Evolutionary conservation across 2,329 filamentous ascomycete species (phyloP), one percentile per base, ranked within the genome.

Genomic region (Gnomoniopsis sp.): DNA sequence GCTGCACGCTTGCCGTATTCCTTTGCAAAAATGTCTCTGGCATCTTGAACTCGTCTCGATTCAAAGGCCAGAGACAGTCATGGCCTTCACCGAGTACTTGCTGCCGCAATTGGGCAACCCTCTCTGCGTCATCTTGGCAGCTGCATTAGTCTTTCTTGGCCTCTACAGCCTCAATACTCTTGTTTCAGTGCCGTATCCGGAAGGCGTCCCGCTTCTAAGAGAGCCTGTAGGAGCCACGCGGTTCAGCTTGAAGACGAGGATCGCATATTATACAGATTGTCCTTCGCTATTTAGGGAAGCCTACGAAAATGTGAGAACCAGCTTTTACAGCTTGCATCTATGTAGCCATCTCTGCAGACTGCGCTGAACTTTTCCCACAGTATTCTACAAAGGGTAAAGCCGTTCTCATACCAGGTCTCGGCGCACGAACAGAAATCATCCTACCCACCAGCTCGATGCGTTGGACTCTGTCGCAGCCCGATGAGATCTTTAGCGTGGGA

Each of bases 391-490:
- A 30, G 26, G 26, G 26, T 4, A 30, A 30, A 30, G 26, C 26
- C 8, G 26, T 30, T 30, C 26, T 30, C 26, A 30, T 30, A 30
- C 26, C 26, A 30, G 26, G 26, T 4, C 26, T 30, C 8, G 26
- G 26, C 8, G 26, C 26, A 8, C 26, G 26, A 30, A 30, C 26
- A 30, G 26, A 30, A 30, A 30, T 30, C 26, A 69, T 78, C 47
- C 63, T 80, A n/a, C 77, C 77, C 0, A 66, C 67, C 6, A 71
- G 63, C 43, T 67, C 71, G 1, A 66, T 79, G 68, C 68, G 70
- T 36, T 79, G 76, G 76, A 63, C 73, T 1, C 60, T 72, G 8
- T 63, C 67, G 2, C 77, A 78, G 53, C 75, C 74, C 0, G 76
- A 79, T 1, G 62, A 64, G 6, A 65, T 71, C 0, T 67, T 78